Evolutionary conservation across 192 early-diverging fungal genomes (phyloP), one percentile per base, ranked within the genome.

Genomic region (Mortierella hygrophila): DNA sequence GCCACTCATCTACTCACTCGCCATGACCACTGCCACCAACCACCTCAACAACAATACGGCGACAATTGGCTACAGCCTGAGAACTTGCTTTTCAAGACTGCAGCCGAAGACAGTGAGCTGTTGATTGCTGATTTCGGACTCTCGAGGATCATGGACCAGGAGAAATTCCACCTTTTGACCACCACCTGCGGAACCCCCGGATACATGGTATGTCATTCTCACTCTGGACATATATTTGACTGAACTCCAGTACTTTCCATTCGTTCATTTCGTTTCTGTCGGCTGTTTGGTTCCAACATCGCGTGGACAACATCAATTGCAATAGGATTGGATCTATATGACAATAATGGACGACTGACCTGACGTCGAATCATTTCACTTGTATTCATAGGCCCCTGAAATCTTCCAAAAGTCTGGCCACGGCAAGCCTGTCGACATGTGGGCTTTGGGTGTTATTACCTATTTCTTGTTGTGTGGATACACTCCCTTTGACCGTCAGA

Each of bases 91-190:
- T 95, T 97, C 81, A 88, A 89, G 65, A 91, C 90, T 2, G 74
- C 83, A 4, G 94, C 89, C 29, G 91, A 91, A 60, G 90, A 91
- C 74, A 88, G 92, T 26, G 89, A 93, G 72, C 77, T 96, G 29
- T 87, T 94, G 16, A 95, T 97, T 85, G 95, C 93, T n/a, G 96
- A 97, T 79, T 97, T 97, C 89, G 96, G 96, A 15, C 86, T 97
- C 81, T 94, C 95, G 11, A 87, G 90, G 23, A 92, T 93, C 42
- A 90, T 95, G 52, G 90, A 93, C 71, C 90, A 88, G 49, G 88
- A 91, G 41, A 92, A 92, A 70, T 91, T 92, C 57, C 87, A 91
- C 65, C 73, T 91, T 16, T 81, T 96, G 47, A 95, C 90, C 37
- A 93, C 93, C 6, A 90, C 92, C 41, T 96, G 96, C 75, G 96